These are phyloP conservation scores for Casuarina glauca DNA, from an alignment of 306 rosid species.

Conservation along the genomic window DNA sequence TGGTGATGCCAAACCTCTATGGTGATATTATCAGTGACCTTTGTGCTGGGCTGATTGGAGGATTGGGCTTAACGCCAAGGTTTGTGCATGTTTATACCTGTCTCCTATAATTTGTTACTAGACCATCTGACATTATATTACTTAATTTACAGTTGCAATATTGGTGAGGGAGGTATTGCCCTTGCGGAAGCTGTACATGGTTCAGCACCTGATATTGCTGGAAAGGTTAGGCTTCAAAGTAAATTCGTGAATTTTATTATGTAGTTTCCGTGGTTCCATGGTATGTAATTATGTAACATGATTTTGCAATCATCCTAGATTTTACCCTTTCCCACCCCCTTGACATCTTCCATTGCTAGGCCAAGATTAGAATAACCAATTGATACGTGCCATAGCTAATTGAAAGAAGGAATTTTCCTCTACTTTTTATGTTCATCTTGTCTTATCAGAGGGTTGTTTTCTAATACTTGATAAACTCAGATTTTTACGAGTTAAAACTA, in stretches of 20 bases:
- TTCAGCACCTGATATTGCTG: slow-evolving; percentile 99
- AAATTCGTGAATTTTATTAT: slow-evolving; percentile 6
- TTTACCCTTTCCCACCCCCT: not conserved
- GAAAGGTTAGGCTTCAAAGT: slow-evolving; percentile 64
- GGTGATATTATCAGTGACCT: slow-evolving; percentile 99
- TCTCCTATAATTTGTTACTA: not conserved
- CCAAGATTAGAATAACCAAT: not conserved
- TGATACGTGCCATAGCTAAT: not conserved
- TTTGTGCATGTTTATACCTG: slow-evolving; percentile 17
- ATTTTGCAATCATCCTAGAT: slow-evolving; percentile 6
- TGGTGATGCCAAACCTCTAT: slow-evolving; percentile 99
- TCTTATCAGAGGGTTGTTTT: not conserved
- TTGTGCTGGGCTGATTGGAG: slow-evolving; percentile 98
- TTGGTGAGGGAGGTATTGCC: slow-evolving; percentile 98
- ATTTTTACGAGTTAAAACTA: not conserved
- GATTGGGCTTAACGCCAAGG: slow-evolving; percentile 98
- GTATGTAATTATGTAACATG: slow-evolving; percentile 3
- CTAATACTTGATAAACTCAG: not conserved
- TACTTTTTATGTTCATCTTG: not conserved
- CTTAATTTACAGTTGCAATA: slow-evolving; percentile 68
- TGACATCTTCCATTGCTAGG: not conserved
- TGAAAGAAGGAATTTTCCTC: not conserved
- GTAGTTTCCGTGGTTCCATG: slow-evolving; percentile 1
- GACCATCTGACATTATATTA: slow-evolving; percentile 32
- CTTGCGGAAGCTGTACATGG: slow-evolving; percentile 99